A percentile compares a stretch with the other conserved stretches of the same genome.
These are phyloP conservation scores for Auxenochlorella pyrenoidosa DNA, from an alignment of 139 green algal species.

Conservation along the genomic window DNA sequence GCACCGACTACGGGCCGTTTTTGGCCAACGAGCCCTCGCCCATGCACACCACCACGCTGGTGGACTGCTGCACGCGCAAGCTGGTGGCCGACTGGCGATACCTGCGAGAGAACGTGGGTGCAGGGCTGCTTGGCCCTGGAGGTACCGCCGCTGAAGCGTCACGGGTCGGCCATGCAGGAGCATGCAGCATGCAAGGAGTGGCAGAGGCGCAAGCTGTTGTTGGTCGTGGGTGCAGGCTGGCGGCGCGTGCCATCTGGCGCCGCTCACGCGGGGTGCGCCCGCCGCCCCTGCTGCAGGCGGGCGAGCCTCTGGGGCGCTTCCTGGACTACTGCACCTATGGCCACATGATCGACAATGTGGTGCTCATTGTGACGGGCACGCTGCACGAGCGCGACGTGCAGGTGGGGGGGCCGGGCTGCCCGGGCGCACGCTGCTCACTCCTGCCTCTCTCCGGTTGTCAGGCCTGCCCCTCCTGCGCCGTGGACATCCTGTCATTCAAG, in stretches of 20 bases:
- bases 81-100: conserved; percentile 97
- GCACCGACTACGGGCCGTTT: conserved; percentile 93
- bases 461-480: no score
- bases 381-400: conserved; percentile 97
- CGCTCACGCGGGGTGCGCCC: no score
- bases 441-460: no score
- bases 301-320: conserved; percentile 89
- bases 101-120: conserved; percentile 83
- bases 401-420: conserved; percentile 46
- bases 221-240: background rate
- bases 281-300: conserved; percentile 67
- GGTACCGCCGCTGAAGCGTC: background rate
- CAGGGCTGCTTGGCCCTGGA: no score
- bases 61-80: conserved; percentile 97
- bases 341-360: conserved; percentile 99
- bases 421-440: no score
- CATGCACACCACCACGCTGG: conserved; percentile 92
- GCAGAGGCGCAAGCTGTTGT: background rate
- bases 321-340: conserved; percentile 99
- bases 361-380: conserved; percentile 98
- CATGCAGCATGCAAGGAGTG: background rate
- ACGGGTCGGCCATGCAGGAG: background rate
- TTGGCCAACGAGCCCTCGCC: conserved; percentile 92
- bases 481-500: background rate
- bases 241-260: no score